Evolutionary conservation across 2,329 filamentous ascomycete genomes (phyloP), one percentile per base, ranked within the genome.

Genomic region (Parafenestella ontariensis): DNA sequence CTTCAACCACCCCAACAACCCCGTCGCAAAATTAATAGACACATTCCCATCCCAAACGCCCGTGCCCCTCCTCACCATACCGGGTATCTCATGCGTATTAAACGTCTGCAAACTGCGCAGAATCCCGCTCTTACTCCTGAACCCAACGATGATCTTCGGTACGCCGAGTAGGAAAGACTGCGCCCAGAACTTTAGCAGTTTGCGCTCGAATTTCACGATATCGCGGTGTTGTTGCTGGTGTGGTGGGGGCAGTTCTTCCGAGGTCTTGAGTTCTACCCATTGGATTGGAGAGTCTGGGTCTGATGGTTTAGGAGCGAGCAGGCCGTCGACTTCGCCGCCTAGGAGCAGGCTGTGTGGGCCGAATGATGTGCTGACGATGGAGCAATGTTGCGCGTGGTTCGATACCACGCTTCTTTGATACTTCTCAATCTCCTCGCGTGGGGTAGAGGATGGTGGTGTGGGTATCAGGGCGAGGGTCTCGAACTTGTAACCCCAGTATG

Each of bases 401-500:
- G 89, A 93, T 45, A 97, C 93, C 8, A 88, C 69, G 49, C 89
- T 81, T 2, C 86, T 75, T 39, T 90, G 86, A 24, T 95, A 87
- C 51, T 78, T 79, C 71, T 96, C 93, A 59, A 99, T 97, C 54
- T 88, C 86, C 1, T 90, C 88, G 51, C 91, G 85, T 0, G 87
- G 79, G 0, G 86, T 89, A 52, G 89, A 85, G 89, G 92, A 95
- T 87, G 93, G 97, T 0, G 89, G 84, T 2, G 82, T 78, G 2
- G 91, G 88, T 3, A 98, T 78, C 1, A 95, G 88, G 6, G 88
- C 87, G 1, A 99, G 77, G 0, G 91, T 90, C 76, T 99, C 95
- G 68, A 99, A 99, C 73, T 99, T 99, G 80, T 99, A 99, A 31
- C 94, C 94, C 94, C 94, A 98, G 71, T 88, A 99, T 45, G 89